phyloP scores from a whole-genome alignment of 2,329 filamentous ascomycete genomes.

The Fusarium praegraminearum region DNA sequence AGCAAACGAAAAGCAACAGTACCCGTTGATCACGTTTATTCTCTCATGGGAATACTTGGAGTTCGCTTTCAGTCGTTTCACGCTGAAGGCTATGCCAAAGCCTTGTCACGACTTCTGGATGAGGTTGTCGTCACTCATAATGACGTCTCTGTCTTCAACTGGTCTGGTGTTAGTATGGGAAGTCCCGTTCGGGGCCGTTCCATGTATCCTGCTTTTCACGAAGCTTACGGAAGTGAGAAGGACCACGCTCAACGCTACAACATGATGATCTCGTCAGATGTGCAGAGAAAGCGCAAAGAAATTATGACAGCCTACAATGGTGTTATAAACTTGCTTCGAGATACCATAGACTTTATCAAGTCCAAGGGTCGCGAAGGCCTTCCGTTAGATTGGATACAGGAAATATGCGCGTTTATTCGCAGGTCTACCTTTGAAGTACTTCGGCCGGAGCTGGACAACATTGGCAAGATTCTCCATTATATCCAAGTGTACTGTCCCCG shows the following conservation, averaged over 20 bases:
- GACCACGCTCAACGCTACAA: slow-evolving; percentile 1
- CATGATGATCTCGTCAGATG: slow-evolving; percentile 8
- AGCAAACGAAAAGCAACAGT: background rate
- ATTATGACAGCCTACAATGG: background rate
- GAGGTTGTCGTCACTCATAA: slow-evolving; percentile 7
- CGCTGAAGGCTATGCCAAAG: slow-evolving; percentile 6
- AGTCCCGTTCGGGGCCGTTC: slow-evolving; percentile 4
- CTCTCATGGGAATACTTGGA: slow-evolving; percentile 6
- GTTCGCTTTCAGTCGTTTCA: slow-evolving; percentile 7
- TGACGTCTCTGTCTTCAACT: slow-evolving; percentile 9
- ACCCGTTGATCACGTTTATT: slow-evolving; percentile 4
- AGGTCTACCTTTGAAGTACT: background rate
- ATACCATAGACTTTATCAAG: slow-evolving; percentile 9
- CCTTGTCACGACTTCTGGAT: background rate
- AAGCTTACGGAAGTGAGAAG: background rate
- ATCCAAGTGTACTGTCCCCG: background rate
- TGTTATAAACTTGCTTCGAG: slow-evolving; percentile 2
- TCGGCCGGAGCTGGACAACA: background rate
- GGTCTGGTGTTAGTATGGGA: background rate
- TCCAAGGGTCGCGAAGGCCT: background rate
- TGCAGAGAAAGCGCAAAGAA: background rate
- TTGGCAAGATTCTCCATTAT: background rate
- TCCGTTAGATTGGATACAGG: slow-evolving; percentile 1
- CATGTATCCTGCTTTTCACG: slow-evolving; percentile 8
- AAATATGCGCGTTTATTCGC: background rate